Conservation (phyloP, 1,139 yeast species). For the Nakaseomyces kungkrabaensis region DNA sequence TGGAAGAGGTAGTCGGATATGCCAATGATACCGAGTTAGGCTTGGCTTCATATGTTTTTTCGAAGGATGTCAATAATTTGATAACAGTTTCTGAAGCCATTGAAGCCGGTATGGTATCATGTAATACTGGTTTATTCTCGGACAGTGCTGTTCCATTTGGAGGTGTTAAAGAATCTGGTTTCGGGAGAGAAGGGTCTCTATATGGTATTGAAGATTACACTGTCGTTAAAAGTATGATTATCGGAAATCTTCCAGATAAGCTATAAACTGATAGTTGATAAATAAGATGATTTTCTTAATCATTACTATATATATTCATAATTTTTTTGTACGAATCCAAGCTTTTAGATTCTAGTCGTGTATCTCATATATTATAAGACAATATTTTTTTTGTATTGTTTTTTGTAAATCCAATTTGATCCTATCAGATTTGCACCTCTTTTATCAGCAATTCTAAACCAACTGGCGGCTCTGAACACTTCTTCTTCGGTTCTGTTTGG, state of each 20-base stretch:
- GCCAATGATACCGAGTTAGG: slow-evolving; percentile 70
- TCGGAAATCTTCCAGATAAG: slow-evolving; percentile 30
- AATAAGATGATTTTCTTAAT: neutral
- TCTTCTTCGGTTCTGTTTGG: slow-evolving; percentile 53
- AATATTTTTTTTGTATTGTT: slow-evolving; percentile 39
- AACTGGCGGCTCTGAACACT: slow-evolving; percentile 53
- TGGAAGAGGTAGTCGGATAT: slow-evolving; percentile 56
- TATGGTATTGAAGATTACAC: slow-evolving; percentile 70
- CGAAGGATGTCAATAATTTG: slow-evolving; percentile 52
- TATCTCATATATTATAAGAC: neutral
- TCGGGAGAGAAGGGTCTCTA: slow-evolving; percentile 73
- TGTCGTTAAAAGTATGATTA: slow-evolving; percentile 50
- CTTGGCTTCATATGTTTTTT: slow-evolving; percentile 71
- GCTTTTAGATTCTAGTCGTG: too few relatives aligned
- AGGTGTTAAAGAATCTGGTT: slow-evolving; percentile 70
- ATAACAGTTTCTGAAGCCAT: slow-evolving; percentile 61
- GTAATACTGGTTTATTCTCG: slow-evolving; percentile 63
- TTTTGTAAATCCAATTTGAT: slow-evolving; percentile 70
- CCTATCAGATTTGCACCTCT: slow-evolving; percentile 60
- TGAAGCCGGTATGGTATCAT: slow-evolving; percentile 75
- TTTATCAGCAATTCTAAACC: slow-evolving; percentile 59
- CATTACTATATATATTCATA: neutral
- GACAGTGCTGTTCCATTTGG: slow-evolving; percentile 73
- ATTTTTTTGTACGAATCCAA: too few relatives aligned
- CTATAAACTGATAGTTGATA: neutral